Evolutionary conservation across 2,329 filamentous ascomycete species (phyloP).

Genomic region (Zopfia rhizophila): DNA sequence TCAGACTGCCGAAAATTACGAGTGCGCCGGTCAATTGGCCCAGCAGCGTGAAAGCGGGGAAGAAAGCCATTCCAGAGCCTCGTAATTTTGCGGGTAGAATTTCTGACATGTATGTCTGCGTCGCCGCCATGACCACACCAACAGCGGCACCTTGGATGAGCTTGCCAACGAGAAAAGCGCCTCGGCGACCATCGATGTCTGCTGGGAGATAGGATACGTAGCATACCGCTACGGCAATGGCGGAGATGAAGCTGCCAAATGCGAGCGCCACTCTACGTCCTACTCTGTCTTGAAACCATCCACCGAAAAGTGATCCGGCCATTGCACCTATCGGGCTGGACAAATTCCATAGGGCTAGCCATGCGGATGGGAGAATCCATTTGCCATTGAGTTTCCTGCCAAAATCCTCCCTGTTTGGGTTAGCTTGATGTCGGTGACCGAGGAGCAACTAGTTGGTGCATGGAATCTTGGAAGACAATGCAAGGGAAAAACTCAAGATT

Average conservation of each 20-base stretch:
- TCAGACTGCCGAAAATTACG: constrained; percentile 49
- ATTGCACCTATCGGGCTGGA: constrained; percentile 39
- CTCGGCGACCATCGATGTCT: constrained; percentile 34
- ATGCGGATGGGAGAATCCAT: constrained; percentile 41
- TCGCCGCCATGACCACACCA: constrained; percentile 54
- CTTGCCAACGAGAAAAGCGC: constrained; percentile 57
- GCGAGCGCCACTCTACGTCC: constrained; percentile 37
- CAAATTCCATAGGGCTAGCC: constrained; percentile 43
- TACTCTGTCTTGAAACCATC: constrained; percentile 38
- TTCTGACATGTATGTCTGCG: constrained; percentile 63
- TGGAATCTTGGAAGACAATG: no score
- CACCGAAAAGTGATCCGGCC: constrained; percentile 36
- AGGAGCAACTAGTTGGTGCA: no score
- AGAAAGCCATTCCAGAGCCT: constrained; percentile 60
- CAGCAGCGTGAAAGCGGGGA: constrained; percentile 61
- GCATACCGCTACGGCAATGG: constrained; percentile 41
- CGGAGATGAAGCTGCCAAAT: constrained; percentile 36
- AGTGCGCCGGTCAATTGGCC: constrained; percentile 59
- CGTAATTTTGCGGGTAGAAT: constrained; percentile 59
- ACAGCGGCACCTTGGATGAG: constrained; percentile 59
- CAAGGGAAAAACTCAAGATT: background rate
- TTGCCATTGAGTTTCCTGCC: constrained; percentile 27
- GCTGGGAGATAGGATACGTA: constrained; percentile 40
- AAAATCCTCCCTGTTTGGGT: constrained; percentile 33
- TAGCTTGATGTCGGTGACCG: constrained; percentile 2